Evolutionary conservation across 495 filamentous ascomycete species (phyloP).

Genomic region (Cudoniella acicularis): DNA sequence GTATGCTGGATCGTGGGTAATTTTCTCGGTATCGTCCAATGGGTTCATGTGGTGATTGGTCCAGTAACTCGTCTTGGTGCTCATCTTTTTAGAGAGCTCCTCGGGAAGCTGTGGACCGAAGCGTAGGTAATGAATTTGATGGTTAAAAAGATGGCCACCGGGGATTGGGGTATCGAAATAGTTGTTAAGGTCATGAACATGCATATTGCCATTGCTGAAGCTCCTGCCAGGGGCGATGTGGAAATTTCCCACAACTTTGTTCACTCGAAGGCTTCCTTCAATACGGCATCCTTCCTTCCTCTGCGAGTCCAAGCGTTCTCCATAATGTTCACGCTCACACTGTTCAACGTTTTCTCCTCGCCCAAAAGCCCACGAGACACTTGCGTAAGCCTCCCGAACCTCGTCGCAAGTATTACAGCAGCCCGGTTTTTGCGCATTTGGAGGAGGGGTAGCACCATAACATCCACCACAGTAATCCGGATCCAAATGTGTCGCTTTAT

Average conservation of each 20-base stretch:
- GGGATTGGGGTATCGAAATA: constrained; percentile 69
- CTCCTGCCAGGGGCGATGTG: constrained; percentile 94
- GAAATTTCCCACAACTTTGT: constrained; percentile 98
- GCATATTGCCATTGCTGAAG: constrained; percentile 92
- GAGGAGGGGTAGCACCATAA: constrained; percentile 75
- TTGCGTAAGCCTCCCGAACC: constrained; percentile 89
- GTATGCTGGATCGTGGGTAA: constrained; percentile 73
- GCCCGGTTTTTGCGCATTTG: constrained; percentile 64
- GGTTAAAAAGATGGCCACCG: constrained; percentile 77
- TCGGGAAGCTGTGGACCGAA: constrained; percentile 92
- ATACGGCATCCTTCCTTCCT: constrained; percentile 91
- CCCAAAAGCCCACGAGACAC: constrained; percentile 87
- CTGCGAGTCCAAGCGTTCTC: constrained; percentile 79
- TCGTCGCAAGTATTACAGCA: constrained; percentile 98
- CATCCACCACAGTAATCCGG: constrained; percentile 92
- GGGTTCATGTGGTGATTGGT: constrained; percentile 90
- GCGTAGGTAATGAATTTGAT: constrained; percentile 83
- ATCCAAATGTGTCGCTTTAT: constrained; percentile 75
- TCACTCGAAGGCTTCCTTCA: constrained; percentile 87
- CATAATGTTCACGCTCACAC: constrained; percentile 91
- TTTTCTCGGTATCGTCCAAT: constrained; percentile 77
- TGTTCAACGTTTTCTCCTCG: constrained; percentile 91
- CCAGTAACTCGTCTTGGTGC: constrained; percentile 53
- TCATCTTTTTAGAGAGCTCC: constrained; percentile 58
- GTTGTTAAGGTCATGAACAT: constrained; percentile 94